Conservation (phyloP, 2,329 filamentous ascomycete species). For the Pseudonectria foliicola region DNA sequence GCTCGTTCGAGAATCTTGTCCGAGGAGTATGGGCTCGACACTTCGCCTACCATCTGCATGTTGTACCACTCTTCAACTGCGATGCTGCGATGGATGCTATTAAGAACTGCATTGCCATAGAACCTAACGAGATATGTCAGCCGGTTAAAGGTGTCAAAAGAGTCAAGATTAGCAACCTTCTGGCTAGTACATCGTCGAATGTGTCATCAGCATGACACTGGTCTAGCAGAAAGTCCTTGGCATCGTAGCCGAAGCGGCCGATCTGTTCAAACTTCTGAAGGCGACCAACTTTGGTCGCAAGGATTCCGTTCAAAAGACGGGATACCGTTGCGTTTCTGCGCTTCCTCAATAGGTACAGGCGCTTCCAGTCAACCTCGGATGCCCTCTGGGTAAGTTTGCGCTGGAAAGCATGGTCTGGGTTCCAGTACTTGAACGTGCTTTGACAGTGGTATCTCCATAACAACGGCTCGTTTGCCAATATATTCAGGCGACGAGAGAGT, state of each 20-base stretch:
- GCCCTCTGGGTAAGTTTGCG: slow-evolving; percentile 47
- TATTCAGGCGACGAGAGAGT: slow-evolving; percentile 57
- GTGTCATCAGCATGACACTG: slow-evolving; percentile 55
- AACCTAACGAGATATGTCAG: slow-evolving; percentile 44
- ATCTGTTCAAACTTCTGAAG: slow-evolving; percentile 65
- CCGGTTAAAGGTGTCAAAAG: slow-evolving; percentile 22
- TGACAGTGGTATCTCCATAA: slow-evolving; percentile 76
- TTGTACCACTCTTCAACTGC: slow-evolving; percentile 72
- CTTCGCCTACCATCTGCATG: slow-evolving; percentile 16
- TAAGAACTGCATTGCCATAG: slow-evolving; percentile 66
- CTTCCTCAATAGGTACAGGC: slow-evolving; percentile 52
- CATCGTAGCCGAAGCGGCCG: slow-evolving; percentile 71
- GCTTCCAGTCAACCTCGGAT: slow-evolving; percentile 65
- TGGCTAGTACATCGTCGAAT: slow-evolving; percentile 67
- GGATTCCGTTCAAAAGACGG: slow-evolving; percentile 56
- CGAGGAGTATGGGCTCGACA: slow-evolving; percentile 28
- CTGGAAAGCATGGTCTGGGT: slow-evolving; percentile 52
- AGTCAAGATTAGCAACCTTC: slow-evolving; percentile 40
- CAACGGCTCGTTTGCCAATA: slow-evolving; percentile 61
- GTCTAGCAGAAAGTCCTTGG: slow-evolving; percentile 72
- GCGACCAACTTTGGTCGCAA: slow-evolving; percentile 63
- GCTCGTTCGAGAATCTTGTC: slow-evolving; percentile 57
- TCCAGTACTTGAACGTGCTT: slow-evolving; percentile 67
- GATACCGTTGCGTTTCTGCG: slow-evolving; percentile 45
- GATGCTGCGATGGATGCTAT: slow-evolving; percentile 71